Evolutionary conservation across 1,139 yeast species (phyloP).

Genomic region (Casaregolazyma lundiana): DNA sequence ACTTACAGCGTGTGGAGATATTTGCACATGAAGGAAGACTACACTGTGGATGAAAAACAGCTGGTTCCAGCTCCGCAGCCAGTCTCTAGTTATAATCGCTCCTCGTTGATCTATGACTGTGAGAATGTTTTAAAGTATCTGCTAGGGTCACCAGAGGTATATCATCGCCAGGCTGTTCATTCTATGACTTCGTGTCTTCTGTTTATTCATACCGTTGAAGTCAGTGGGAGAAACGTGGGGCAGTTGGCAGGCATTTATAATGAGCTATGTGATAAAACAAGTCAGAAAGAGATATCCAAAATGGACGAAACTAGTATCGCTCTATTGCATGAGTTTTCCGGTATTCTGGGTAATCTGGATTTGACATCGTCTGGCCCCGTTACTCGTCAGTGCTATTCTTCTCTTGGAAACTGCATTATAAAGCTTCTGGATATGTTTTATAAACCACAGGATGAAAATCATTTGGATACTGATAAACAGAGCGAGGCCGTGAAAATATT

Average conservation of each 20-base stretch:
- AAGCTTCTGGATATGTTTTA: neutral
- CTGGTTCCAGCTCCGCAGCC: neutral
- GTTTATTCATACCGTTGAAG: neutral
- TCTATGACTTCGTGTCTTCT: slow-evolving; percentile 1
- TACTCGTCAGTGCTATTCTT: neutral
- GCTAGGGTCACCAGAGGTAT: neutral
- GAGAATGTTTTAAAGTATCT: neutral
- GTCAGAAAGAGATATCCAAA: neutral
- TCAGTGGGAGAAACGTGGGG: neutral
- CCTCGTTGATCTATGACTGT: neutral
- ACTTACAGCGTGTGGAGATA: slow-evolving; percentile 1
- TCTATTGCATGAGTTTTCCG: slow-evolving; percentile 3
- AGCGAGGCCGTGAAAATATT: neutral
- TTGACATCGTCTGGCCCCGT: neutral
- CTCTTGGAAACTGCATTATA: neutral
- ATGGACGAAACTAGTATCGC: neutral
- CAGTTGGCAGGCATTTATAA: neutral
- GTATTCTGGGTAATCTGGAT: neutral
- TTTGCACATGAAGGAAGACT: neutral
- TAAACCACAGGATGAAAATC: neutral
- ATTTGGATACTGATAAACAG: neutral
- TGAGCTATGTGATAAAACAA: neutral
- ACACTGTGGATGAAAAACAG: neutral
- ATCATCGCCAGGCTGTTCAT: slow-evolving; percentile 1
- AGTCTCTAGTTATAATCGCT: neutral